A percentile compares a stretch with the other conserved stretches of the same genome.
phyloP scores from a whole-genome alignment of 345 rosid genomes.

The Orychophragmus violaceus region DNA sequence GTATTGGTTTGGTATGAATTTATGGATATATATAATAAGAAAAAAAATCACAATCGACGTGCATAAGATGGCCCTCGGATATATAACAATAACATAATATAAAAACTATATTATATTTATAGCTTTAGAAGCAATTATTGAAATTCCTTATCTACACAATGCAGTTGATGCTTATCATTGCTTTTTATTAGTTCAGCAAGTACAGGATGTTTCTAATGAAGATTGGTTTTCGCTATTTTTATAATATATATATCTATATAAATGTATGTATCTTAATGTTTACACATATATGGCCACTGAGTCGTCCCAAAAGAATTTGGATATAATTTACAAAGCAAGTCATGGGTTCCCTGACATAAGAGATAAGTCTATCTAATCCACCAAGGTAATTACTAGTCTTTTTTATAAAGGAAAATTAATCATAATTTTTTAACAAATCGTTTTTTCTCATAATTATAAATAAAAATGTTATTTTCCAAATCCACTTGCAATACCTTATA shows the following conservation, averaged over 20 bases:
- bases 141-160: slow-evolving; percentile 18
- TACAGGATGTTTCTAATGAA: slow-evolving; percentile 12
- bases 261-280: neutral
- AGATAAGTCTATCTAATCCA: neutral
- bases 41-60: slow-evolving; percentile 17
- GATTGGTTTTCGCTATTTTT: slow-evolving; percentile 5
- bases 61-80: slow-evolving; percentile 14
- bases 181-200: slow-evolving; percentile 1
- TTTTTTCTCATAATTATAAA: neutral
- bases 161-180: slow-evolving; percentile 24
- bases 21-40: slow-evolving; percentile 3
- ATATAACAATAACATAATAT: neutral
- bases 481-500: no score
- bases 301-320: neutral
- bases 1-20: slow-evolving; percentile 1
- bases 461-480: neutral
- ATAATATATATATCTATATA: neutral
- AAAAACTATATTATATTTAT: slow-evolving; percentile 1
- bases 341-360: neutral
- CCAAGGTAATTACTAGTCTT: neutral
- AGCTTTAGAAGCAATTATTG: slow-evolving; percentile 21
- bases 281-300: neutral
- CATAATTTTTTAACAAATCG: no score
- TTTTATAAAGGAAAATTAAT: no score
- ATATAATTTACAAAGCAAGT: slow-evolving; percentile 1